Evolutionary conservation across 2,329 filamentous ascomycete genomes (phyloP).

Genomic region (Xylaria sp.): DNA sequence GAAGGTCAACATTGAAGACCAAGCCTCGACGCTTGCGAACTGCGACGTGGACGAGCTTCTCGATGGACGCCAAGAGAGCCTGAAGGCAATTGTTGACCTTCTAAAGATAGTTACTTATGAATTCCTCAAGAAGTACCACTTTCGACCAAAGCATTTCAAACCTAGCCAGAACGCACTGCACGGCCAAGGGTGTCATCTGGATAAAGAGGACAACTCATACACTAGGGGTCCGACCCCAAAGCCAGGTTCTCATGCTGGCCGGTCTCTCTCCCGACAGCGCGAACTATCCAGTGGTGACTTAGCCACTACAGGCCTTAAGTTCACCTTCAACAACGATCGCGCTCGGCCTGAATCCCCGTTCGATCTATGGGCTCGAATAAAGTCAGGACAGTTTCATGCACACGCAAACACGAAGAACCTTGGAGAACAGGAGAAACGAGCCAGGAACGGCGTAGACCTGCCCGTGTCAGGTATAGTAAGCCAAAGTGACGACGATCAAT

Average conservation of each 20-base stretch:
- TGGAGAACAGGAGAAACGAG: background rate
- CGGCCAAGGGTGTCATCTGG: background rate
- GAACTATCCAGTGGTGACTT: slow-evolving; percentile 28
- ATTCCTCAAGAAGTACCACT: slow-evolving; percentile 74
- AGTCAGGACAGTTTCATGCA: slow-evolving; percentile 35
- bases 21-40: slow-evolving; percentile 12
- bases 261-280: slow-evolving; percentile 1
- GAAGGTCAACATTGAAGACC: slow-evolving; percentile 54
- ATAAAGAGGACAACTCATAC: slow-evolving; percentile 4
- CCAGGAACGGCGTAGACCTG: slow-evolving; percentile 1
- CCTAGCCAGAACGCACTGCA: slow-evolving; percentile 6
- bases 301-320: slow-evolving; percentile 39
- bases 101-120: slow-evolving; percentile 69
- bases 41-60: slow-evolving; percentile 45
- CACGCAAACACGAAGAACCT: slow-evolving; percentile 10
- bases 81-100: slow-evolving; percentile 65
- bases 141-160: slow-evolving; percentile 54
- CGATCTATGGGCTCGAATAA: slow-evolving; percentile 42
- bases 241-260: background rate
- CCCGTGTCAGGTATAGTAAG: background rate
- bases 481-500: background rate
- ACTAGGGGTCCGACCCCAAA: slow-evolving; percentile 20
- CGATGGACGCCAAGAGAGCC: slow-evolving; percentile 48
- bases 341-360: slow-evolving; percentile 38
- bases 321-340: slow-evolving; percentile 42